phyloP scores from a whole-genome alignment of 1,284 basidiomycete species.

The Cryptococcus maquisensis region DNA sequence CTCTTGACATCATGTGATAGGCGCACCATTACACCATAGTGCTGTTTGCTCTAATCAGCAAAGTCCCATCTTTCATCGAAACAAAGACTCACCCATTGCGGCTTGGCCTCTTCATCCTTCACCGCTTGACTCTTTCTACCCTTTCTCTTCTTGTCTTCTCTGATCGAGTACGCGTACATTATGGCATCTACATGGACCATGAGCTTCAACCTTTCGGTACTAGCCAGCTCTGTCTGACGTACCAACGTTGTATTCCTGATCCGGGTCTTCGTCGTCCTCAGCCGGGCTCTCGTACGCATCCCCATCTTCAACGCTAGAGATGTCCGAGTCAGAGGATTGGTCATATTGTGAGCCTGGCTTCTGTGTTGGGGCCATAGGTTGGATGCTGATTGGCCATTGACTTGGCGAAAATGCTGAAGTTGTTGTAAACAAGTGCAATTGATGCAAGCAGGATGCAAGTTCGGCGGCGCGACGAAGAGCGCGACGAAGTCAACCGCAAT shows the following conservation, averaged over 20 bases:
- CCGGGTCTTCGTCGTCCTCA: neutral
- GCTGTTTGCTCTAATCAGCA: slow-evolving; percentile 8
- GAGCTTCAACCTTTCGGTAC: neutral
- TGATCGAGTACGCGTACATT: neutral
- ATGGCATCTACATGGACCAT: neutral
- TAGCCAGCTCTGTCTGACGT: neutral
- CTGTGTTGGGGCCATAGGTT: too few relatives aligned
- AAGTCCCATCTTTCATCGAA: neutral
- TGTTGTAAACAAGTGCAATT: too few relatives aligned
- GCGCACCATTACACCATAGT: slow-evolving; percentile 33
- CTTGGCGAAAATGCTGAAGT: too few relatives aligned
- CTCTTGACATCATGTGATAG: neutral
- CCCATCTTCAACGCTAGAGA: neutral
- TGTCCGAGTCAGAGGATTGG: neutral
- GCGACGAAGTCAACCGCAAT: too few relatives aligned
- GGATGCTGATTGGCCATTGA: too few relatives aligned
- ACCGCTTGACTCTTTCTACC: neutral
- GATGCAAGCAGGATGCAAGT: too few relatives aligned
- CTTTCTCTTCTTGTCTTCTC: too few relatives aligned
- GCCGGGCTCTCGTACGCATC: neutral
- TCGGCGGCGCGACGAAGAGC: too few relatives aligned
- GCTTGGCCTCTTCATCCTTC: neutral
- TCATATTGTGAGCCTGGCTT: too few relatives aligned
- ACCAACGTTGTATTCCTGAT: neutral
- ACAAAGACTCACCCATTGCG: neutral